Evolutionary conservation across 345 rosid genomes (phyloP), one percentile per base, ranked within the genome.

Genomic region (Abelmoschus esculentus): DNA sequence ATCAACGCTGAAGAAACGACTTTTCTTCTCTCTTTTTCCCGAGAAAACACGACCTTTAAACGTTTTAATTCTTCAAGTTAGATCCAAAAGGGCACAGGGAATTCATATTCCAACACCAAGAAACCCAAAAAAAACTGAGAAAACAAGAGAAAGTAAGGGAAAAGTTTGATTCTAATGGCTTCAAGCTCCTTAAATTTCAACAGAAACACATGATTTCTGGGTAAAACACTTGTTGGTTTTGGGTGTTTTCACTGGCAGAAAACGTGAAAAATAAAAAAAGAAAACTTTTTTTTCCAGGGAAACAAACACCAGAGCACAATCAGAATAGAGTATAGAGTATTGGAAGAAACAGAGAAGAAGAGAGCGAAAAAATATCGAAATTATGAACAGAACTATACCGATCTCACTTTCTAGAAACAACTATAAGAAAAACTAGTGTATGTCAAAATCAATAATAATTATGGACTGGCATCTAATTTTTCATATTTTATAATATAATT

Each of bases 1-100:
- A 73, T 76, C 86, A 77, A 55, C 56, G 53, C 50, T 54, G 72
- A 82, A 76, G 86, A 70, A 72, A 80, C 71, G 38, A 4, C 19
- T n/a, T 32, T 64, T 22, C 15, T 42, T n/a, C 61, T 52, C 60
- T 68, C 75, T 61, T 32, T 11, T 32, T 32, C 3, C 15, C 55
- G 12, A 55, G 6, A 13, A 64, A 50, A 71, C 65, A 72, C 47
- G 47, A 55, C 74, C 66, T 28, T 69, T 59, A 75, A 52, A 78
- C 71, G 59, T 63, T 49, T 52, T 75, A 80, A 44, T 22, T 22
- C 26, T 22, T 22, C 26, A 22, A 22, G 26, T 22, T 22, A 22
- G 26, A 22, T 22, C 66, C n/a, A 61, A 29, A 36, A 61, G 29
- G 49, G 28, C 32, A 8, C 1, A 28, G 29, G 31, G 32, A 50